A percentile compares a stretch with the other conserved stretches of the same genome.
Evolutionary conservation across 129 eudicot genomes (phyloP).

Genomic region (Flaveria bidentis): DNA sequence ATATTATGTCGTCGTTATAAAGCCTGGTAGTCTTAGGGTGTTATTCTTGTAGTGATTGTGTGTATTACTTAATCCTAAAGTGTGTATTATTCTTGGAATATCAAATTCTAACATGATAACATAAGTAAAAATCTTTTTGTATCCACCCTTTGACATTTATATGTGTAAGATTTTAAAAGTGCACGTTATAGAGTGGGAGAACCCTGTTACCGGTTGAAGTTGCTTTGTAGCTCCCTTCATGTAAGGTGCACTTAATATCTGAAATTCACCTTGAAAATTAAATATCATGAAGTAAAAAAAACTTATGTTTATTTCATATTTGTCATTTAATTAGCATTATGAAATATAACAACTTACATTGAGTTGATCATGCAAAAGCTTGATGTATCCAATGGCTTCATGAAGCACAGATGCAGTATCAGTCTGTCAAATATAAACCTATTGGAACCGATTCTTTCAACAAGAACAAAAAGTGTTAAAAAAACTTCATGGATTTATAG

Average conservation of each 20-base stretch:
- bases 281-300: background rate
- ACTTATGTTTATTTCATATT: background rate
- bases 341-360: conserved; percentile 40
- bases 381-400: conserved; percentile 90
- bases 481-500: background rate
- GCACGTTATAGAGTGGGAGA: background rate
- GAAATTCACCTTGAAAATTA: conserved; percentile 23
- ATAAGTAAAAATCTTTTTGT: too few relatives aligned
- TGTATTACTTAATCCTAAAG: too few relatives aligned
- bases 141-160: background rate
- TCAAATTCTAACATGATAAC: too few relatives aligned
- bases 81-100: too few relatives aligned
- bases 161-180: background rate
- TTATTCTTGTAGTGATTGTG: too few relatives aligned
- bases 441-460: background rate
- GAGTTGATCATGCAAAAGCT: conserved; percentile 91
- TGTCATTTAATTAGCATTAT: background rate
- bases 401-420: conserved; percentile 98
- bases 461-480: background rate
- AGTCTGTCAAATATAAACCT: conserved; percentile 52
- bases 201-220: conserved; percentile 43
- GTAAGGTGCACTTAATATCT: conserved; percentile 73
- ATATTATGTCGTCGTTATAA: too few relatives aligned
- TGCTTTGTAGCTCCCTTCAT: conserved; percentile 57
- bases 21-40: too few relatives aligned